Base-by-base conservation (phyloP, 2,329 filamentous ascomycete species). In the Zarea fungicola region DNA sequence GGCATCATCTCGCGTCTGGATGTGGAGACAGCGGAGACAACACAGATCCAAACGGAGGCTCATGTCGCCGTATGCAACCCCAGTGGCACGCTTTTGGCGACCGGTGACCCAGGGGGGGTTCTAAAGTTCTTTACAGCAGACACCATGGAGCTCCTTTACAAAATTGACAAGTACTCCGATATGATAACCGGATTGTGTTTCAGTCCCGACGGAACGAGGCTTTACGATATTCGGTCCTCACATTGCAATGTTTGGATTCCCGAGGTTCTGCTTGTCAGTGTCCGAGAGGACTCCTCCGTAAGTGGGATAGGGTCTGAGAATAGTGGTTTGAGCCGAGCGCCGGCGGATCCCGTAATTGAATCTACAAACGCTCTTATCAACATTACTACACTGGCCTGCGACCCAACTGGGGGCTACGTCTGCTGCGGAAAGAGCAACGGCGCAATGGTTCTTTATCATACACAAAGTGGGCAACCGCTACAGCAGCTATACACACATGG, bases 201-300 rank as follows among this genome's bases (percentile, higher is more conserved):
- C 18, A 43, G 41, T n/a, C 41, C 28, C 10, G 41, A 43, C 23
- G 41, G 41, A 18, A 32, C 41, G 8, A 32, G 25, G 14, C 16
- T 43, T 22, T 43, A 32, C 21, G 41, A 43, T n/a, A 35, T 43
- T n/a, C 41, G 41, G 7, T 34, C 26, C 23, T 43, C 41, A 18
- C 5, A 25, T 2, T 43, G 26, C 28, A 43, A 43, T 23, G 41
- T 43, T 8, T 43, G 41, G 41, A 25, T 34, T 21, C 41, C 41
- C 4, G 41, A 43, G 28, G 28, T 43, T 6, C 18, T 43, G 3
- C 18, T 32, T 13, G 26, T 43, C 11, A 23, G 29, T 11, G 29
- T 13, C 16, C 28, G 41, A n/a, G 29, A 34, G 10, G 26, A 43
- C 11, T 23, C 41, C 14, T 43, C 41, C 10, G 9, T 34, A 14